phyloP scores from a whole-genome alignment of 2,329 filamentous ascomycete genomes.

The Thyridium curvatum region DNA sequence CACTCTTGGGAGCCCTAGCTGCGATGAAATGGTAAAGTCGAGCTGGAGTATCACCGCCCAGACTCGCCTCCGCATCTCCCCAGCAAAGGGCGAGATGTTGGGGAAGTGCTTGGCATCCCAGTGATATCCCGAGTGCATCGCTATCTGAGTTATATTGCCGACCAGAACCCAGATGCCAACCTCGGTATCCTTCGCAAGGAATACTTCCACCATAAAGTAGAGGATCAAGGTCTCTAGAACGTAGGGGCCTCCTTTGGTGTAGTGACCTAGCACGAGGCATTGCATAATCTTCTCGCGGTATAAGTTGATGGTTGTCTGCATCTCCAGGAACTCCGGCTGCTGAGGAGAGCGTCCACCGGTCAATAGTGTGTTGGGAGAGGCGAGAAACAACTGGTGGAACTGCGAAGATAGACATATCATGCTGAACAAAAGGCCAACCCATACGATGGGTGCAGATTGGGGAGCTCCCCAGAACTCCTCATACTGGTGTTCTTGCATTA shows the following conservation, averaged over 20 bases:
- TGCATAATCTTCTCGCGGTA: constrained; percentile 25
- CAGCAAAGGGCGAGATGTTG: constrained; percentile 31
- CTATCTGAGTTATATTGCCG: constrained; percentile 24
- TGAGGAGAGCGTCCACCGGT: no score
- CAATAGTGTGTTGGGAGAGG: no score
- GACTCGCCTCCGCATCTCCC: constrained; percentile 36
- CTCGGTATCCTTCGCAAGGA: constrained; percentile 19
- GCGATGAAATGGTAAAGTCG: constrained; percentile 32
- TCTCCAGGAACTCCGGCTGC: no score
- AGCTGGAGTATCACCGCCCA: constrained; percentile 35
- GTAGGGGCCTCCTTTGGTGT: constrained; percentile 34
- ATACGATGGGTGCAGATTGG: constrained; percentile 27
- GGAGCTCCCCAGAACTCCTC: constrained; percentile 36
- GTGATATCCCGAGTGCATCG: constrained; percentile 35
- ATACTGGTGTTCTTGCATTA: no score
- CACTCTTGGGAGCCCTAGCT: constrained; percentile 36
- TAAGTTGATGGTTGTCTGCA: constrained; percentile 9
- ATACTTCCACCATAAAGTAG: constrained; percentile 24
- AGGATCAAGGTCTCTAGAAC: constrained; percentile 31
- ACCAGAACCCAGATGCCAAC: constrained; percentile 26
- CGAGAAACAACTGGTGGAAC: constrained; percentile 13
- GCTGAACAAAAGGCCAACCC: constrained; percentile 39
- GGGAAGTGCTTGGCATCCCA: constrained; percentile 34
- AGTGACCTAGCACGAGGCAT: constrained; percentile 29
- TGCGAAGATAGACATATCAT: constrained; percentile 34